Evolutionary conservation across 805 yeast genomes (phyloP).

Genomic region (Kodamaea kakaduensis): DNA sequence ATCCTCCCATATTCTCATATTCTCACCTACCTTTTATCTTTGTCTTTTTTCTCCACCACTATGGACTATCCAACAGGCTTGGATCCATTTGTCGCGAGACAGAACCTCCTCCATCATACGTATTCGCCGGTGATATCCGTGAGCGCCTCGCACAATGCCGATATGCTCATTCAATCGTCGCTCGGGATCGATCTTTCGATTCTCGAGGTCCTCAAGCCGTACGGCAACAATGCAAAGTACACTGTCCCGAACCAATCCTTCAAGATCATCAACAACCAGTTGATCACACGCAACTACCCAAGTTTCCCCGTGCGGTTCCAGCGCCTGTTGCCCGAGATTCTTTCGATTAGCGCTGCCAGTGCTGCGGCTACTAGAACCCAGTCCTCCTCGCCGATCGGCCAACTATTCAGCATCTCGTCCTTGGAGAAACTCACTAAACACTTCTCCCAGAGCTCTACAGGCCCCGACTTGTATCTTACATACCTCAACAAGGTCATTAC

Average conservation of each 20-base stretch:
- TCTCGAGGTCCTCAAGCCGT: conserved; percentile 49
- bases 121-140: conserved; percentile 53
- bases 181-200: conserved; percentile 38
- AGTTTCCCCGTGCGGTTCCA: conserved; percentile 58
- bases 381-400: conserved; percentile 12
- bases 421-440: conserved; percentile 28
- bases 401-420: conserved; percentile 37
- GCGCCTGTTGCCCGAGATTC: conserved; percentile 35
- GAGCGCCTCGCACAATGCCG: conserved; percentile 45
- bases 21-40: no score
- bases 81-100: conserved; percentile 38
- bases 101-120: conserved; percentile 41
- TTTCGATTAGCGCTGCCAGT: conserved; percentile 26
- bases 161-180: conserved; percentile 36
- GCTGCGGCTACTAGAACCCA: conserved; percentile 2
- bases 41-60: no score
- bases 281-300: conserved; percentile 45
- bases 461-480: conserved; percentile 46
- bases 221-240: conserved; percentile 51
- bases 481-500: conserved; percentile 58
- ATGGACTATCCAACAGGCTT: conserved; percentile 31
- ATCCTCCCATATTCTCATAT: no score
- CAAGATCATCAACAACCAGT: conserved; percentile 49
- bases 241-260: conserved; percentile 37
- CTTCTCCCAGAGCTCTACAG: conserved; percentile 7